Base-by-base conservation (phyloP, 2,329 filamentous ascomycete species). In the Aspergillus neoniger region DNA sequence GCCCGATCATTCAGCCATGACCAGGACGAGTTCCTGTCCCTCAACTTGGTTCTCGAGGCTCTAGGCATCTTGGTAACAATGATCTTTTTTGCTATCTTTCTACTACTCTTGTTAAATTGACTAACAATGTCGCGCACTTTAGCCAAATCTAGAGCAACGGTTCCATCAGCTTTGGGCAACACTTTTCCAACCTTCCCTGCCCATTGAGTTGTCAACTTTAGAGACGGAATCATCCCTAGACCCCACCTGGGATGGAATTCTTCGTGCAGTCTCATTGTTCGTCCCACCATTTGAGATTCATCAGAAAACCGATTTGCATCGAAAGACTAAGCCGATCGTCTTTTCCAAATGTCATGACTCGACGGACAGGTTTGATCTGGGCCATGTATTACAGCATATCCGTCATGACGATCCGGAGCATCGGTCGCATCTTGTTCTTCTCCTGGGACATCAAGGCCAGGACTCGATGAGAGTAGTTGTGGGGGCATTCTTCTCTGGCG, bases 91-190 rank as follows among this genome's bases (percentile, higher is more conserved):
- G 3, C 21, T 12, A 6, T 23, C n/a, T 38, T 23, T 39, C 17
- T 17, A 39, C 9, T 30, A 4, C 3, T 15, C 17, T 5, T 38
- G 0, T 10, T 7, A n/a, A 10, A 1, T 52, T 23, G 8, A 21
- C 49, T 52, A 52, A 52, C 49, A 38, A 52, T 15, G 38, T 52
- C 21, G 10, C 17, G 6, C 7, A 19, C 12, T 30, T 12, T n/a
- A 55, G 52, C 39, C 52, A 14, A 55, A 55, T 44, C 52, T 55
- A 12, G 52, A 55, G 23, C 52, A 55, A 47, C 32, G n/a, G 23
- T 44, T 55, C n/a, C 52, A 55, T 55, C 52, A 36, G 23, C 52
- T 55, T 5, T 55, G 52, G 52, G 23, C 39, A 14, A n/a, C 23
- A 5, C 6, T 55, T 12, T 55, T 55, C 8, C 39, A 44, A 21